phyloP scores from a whole-genome alignment of 495 filamentous ascomycete genomes.

The Daldinia grandis region DNA sequence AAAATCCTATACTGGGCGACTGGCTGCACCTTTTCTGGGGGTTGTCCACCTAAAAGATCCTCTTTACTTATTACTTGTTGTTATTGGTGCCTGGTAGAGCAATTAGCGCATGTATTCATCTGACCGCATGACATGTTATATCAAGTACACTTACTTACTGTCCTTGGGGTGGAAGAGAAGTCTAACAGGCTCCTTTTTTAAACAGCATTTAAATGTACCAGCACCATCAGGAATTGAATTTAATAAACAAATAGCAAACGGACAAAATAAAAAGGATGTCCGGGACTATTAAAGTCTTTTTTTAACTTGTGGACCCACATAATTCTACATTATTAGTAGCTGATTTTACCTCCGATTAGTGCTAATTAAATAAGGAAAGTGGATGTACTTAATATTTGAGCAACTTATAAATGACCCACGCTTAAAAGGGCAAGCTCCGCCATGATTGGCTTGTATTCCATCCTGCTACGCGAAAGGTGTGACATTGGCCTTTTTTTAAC shows the following conservation, averaged over 20 bases:
- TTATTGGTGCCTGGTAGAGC: slow-evolving; percentile 6
- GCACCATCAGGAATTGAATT: slow-evolving; percentile 5
- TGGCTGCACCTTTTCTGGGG: not conserved
- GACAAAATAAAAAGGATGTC: slow-evolving; percentile 15
- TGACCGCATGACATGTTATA: not conserved
- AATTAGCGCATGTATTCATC: slow-evolving; percentile 12
- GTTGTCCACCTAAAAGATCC: not conserved
- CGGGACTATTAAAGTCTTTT: slow-evolving; percentile 31
- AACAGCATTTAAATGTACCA: not conserved
- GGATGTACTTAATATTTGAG: slow-evolving; percentile 30
- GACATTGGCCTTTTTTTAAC: slow-evolving; percentile 25
- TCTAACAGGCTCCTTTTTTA: not conserved
- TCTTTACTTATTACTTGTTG: not conserved
- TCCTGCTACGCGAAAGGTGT: slow-evolving; percentile 34
- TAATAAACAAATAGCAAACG: slow-evolving; percentile 14
- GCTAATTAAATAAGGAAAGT: slow-evolving; percentile 39
- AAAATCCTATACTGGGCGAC: not conserved
- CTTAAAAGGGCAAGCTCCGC: slow-evolving; percentile 18
- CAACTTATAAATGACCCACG: slow-evolving; percentile 38
- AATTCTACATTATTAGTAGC: slow-evolving; percentile 36
- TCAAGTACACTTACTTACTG: not conserved
- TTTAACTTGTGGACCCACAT: slow-evolving; percentile 15
- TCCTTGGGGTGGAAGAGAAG: not conserved
- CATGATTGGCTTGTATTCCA: slow-evolving; percentile 24
- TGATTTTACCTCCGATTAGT: slow-evolving; percentile 40